A percentile compares a stretch with the other conserved stretches of the same genome.
Conservation (phyloP, 1,284 basidiomycete species). For the Heliocybe sulcata region DNA sequence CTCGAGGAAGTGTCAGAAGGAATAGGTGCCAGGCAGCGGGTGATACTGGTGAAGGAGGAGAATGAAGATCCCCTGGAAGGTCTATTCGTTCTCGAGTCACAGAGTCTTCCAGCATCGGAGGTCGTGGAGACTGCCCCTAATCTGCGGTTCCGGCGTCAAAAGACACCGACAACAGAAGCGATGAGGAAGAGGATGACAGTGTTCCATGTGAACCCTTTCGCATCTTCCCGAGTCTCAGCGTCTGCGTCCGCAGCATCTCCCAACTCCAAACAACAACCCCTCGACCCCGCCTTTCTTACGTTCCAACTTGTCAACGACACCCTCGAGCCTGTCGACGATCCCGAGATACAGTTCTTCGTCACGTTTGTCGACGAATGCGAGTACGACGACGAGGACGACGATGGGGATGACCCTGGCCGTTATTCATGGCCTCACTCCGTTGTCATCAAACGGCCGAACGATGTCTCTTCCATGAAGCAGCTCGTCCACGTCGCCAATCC, state of each 20-base stretch:
- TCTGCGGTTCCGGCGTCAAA: not conserved
- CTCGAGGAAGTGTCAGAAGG: not conserved
- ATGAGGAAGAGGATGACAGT: not conserved
- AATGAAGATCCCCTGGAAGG: not conserved
- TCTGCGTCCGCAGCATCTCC: not conserved
- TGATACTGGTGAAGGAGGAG: not conserved
- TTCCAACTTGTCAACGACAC: not conserved
- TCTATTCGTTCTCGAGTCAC: not conserved
- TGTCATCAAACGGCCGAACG: not conserved
- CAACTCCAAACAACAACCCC: not conserved
- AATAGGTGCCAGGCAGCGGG: not conserved
- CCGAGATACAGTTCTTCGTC: conserved; percentile 1
- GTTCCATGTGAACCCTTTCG: conserved; percentile 1
- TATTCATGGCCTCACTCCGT: not conserved
- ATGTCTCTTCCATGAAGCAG: not conserved
- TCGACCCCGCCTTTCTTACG: conserved; percentile 1
- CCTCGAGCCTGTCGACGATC: not conserved
- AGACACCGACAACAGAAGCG: not conserved
- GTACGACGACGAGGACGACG: not conserved
- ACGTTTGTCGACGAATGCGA: not conserved
- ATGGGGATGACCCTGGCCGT: not conserved
- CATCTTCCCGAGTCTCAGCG: not conserved
- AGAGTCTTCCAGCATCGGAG: not conserved
- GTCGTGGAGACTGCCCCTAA: conserved; percentile 1
- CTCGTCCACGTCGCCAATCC: not conserved